A percentile compares a stretch with the other conserved stretches of the same genome.
These are phyloP conservation scores for Yamadazyma olivae DNA, from an alignment of 805 yeast species.

Conservation along the genomic window DNA sequence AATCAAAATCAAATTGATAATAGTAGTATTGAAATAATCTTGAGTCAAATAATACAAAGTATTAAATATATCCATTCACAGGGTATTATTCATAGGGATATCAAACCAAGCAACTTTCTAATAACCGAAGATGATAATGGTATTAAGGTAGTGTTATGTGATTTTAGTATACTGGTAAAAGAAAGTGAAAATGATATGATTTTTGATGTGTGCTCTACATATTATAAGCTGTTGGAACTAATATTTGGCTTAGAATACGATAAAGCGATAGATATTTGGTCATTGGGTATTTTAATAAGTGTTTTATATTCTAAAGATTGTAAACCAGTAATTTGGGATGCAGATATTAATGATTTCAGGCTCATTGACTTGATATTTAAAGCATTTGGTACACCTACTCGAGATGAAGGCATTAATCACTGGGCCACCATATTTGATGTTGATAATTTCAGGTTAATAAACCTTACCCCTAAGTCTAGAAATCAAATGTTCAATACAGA, in stretches of 20 bases:
- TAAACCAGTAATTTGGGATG: constrained; percentile 23
- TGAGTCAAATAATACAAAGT: constrained; percentile 19
- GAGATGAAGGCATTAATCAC: constrained; percentile 16
- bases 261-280: constrained; percentile 66
- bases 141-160: constrained; percentile 43
- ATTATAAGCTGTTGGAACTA: constrained; percentile 73
- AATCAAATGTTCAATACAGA: constrained; percentile 7
- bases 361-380: constrained; percentile 53
- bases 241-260: constrained; percentile 60
- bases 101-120: constrained; percentile 37
- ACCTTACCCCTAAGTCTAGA: constrained; percentile 13
- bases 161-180: constrained; percentile 52
- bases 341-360: constrained; percentile 51
- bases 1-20: constrained; percentile 14
- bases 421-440: constrained; percentile 36
- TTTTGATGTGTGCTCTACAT: constrained; percentile 64
- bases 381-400: constrained; percentile 61
- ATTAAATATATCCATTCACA: constrained; percentile 27
- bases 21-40: constrained; percentile 12
- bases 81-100: constrained; percentile 40
- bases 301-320: constrained; percentile 39
- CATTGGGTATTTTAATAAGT: constrained; percentile 62
- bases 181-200: constrained; percentile 33
- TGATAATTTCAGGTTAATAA: constrained; percentile 27
- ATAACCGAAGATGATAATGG: constrained; percentile 18